Evolutionary conservation across 208 protist species (phyloP).

Genomic region (Acanthamoeba divionensis): DNA sequence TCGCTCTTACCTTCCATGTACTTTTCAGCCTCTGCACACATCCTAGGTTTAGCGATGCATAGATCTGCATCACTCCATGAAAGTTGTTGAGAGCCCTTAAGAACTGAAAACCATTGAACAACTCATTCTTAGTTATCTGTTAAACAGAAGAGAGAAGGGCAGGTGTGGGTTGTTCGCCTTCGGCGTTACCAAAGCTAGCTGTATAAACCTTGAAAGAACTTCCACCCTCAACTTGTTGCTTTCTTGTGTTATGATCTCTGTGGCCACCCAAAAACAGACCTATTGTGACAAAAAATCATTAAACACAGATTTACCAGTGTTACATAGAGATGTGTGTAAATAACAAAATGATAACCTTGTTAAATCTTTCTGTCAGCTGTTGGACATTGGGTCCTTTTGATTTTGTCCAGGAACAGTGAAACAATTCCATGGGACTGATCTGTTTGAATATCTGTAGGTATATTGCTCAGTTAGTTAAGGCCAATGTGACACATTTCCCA

Average conservation of each 20-base stretch:
- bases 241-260: slow-evolving; percentile 32
- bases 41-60: slow-evolving; percentile 10
- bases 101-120: neutral
- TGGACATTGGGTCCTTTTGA: slow-evolving; percentile 12
- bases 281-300: neutral
- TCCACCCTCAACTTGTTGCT: neutral
- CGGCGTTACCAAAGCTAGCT: slow-evolving; percentile 1
- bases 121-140: neutral
- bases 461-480: no score
- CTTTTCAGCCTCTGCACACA: slow-evolving; percentile 20
- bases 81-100: slow-evolving; percentile 34
- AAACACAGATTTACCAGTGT: neutral
- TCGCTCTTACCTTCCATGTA: neutral
- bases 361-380: neutral
- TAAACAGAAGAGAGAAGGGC: neutral
- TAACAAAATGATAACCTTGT: slow-evolving; percentile 23
- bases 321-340: no score
- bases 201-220: slow-evolving; percentile 23
- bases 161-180: neutral
- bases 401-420: slow-evolving; percentile 10
- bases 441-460: neutral
- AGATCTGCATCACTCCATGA: slow-evolving; percentile 42
- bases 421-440: neutral
- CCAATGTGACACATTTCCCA: no score
- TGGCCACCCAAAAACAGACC: slow-evolving; percentile 47